These are phyloP conservation scores for Durusdinium trenchii DNA, from an alignment of 73 alveolate genomes.

Conservation along the genomic window DNA sequence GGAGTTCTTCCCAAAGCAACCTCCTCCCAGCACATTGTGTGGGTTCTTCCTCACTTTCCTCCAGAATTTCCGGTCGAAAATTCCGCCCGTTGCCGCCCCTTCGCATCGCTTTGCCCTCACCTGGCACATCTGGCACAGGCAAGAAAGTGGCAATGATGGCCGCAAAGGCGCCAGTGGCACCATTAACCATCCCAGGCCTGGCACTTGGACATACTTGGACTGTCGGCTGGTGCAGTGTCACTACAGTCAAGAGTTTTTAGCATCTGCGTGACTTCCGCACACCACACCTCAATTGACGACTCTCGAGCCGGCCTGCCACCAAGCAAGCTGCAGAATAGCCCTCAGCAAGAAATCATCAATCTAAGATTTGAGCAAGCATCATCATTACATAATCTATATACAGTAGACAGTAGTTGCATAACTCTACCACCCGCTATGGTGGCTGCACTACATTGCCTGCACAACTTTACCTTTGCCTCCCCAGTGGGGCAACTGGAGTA, in stretches of 20 bases:
- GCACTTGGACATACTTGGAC: not conserved
- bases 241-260: too few species aligned
- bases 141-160: slow-evolving; percentile 91
- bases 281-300: not conserved
- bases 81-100: too few species aligned
- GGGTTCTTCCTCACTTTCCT: too few species aligned
- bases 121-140: slow-evolving; percentile 13
- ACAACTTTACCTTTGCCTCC: too few species aligned
- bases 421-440: too few species aligned
- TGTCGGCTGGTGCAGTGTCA: not conserved
- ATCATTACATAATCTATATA: too few species aligned
- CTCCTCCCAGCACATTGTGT: too few species aligned
- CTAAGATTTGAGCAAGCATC: not conserved
- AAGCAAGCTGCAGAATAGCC: slow-evolving; percentile 86
- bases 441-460: too few species aligned
- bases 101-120: not conserved
- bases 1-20: too few species aligned
- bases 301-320: slow-evolving; percentile 46
- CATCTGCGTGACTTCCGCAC: not conserved
- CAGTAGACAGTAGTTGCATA: too few species aligned
- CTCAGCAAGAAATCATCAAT: not conserved
- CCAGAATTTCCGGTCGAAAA: too few species aligned
- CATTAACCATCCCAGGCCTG: slow-evolving; percentile 95
- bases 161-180: slow-evolving; percentile 90
- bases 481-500: too few species aligned